phyloP scores from a whole-genome alignment of 345 rosid species.

The Jatropha curcas region DNA sequence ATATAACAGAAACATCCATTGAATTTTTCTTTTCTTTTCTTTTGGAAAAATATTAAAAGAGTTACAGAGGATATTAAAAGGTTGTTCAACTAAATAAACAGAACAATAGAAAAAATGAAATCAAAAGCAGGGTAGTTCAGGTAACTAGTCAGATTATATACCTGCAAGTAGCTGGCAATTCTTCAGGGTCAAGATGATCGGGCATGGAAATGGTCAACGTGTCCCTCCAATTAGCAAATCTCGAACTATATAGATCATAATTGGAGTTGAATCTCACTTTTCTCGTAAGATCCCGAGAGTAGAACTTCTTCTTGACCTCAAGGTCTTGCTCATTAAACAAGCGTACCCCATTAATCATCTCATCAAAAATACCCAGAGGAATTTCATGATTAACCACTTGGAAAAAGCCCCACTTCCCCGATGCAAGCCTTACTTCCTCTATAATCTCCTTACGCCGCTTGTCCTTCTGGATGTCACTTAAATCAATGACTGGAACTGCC shows the following conservation, averaged over 20 bases:
- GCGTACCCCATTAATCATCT: conserved; percentile 12
- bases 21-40: no score
- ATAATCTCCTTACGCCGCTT: no score
- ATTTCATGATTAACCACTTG: conserved; percentile 29
- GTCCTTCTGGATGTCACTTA: no score
- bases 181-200: neutral
- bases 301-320: conserved; percentile 9
- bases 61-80: no score
- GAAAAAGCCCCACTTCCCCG: conserved; percentile 18
- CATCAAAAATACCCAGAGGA: conserved; percentile 3
- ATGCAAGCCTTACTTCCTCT: neutral
- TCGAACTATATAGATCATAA: conserved; percentile 15
- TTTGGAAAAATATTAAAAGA: no score
- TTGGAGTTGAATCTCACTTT: conserved; percentile 14
- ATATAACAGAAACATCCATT: no score
- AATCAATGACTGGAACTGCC: no score
- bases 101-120: no score
- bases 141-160: no score
- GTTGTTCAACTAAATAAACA: no score
- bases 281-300: neutral
- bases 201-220: conserved; percentile 8
- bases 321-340: conserved; percentile 12
- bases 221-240: conserved; percentile 26
- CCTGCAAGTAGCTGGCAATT: conserved; percentile 17
- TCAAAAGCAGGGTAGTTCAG: no score